Evolutionary conservation across 2,329 filamentous ascomycete genomes (phyloP).

Genomic region (Diaporthe eres): DNA sequence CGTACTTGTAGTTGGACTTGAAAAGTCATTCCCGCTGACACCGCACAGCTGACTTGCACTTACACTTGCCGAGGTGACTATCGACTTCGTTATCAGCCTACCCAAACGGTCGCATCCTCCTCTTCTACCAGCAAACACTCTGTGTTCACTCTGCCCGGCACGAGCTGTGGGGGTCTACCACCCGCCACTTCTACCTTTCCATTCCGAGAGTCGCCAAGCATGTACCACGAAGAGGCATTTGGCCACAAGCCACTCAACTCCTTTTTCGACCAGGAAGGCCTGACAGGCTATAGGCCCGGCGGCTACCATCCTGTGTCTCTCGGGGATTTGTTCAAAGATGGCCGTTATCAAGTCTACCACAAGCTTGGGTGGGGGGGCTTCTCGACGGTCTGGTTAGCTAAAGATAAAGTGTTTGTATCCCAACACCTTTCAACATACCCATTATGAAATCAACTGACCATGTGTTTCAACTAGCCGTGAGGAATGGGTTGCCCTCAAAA

Average conservation of each 20-base stretch:
- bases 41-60: no score
- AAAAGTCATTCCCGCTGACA: no score
- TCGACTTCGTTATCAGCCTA: no score
- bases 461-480: background rate
- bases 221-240: background rate
- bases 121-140: no score
- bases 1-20: no score
- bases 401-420: background rate
- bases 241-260: constrained; percentile 5
- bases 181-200: no score
- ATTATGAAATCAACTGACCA: background rate
- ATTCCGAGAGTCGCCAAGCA: no score
- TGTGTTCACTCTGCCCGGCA: no score
- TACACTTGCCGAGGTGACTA: no score
- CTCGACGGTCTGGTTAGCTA: constrained; percentile 4
- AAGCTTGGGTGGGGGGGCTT: constrained; percentile 19
- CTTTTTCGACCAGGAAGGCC: background rate
- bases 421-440: background rate
- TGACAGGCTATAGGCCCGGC: background rate
- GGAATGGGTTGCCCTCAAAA: constrained; percentile 19
- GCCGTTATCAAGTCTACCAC: background rate
- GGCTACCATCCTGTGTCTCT: background rate
- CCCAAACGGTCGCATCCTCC: no score
- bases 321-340: background rate
- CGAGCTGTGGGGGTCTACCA: no score